Evolutionary conservation across 1,284 basidiomycete genomes (phyloP).

Genomic region (Cryptococcus sp.): DNA sequence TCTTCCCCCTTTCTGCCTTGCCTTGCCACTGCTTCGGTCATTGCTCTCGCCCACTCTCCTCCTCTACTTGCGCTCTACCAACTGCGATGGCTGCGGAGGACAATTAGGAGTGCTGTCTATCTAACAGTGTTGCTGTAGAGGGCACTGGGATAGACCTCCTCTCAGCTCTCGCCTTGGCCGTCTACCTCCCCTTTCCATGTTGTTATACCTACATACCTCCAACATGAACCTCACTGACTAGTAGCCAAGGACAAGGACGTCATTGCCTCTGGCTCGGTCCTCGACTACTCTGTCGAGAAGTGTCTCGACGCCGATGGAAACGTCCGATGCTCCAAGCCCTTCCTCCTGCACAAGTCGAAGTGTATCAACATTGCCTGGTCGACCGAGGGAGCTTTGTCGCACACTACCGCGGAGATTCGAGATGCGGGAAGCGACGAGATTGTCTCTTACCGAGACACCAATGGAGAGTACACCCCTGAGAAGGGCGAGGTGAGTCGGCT

Average conservation of each 20-base stretch:
- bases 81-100: too few species aligned
- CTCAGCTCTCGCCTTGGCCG: too few species aligned
- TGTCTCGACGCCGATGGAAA: constrained; percentile 42
- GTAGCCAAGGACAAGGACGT: constrained; percentile 11
- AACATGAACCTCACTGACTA: too few species aligned
- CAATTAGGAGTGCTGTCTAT: too few species aligned
- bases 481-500: constrained; percentile 37
- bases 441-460: constrained; percentile 43
- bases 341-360: constrained; percentile 39
- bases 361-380: constrained; percentile 45
- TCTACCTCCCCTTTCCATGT: too few species aligned
- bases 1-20: background rate
- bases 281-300: constrained; percentile 42
- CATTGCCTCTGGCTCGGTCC: constrained; percentile 29
- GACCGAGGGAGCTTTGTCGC: constrained; percentile 41
- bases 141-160: too few species aligned
- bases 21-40: background rate
- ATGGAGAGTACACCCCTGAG: constrained; percentile 45
- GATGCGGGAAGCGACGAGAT: constrained; percentile 42
- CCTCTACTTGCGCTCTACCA: too few species aligned
- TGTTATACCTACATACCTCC: constrained; percentile 17
- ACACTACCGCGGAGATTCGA: constrained; percentile 45
- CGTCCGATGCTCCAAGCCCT: constrained; percentile 42
- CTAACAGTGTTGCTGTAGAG: too few species aligned
- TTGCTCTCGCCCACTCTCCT: too few species aligned